Percentiles rank a stretch among this genome's conserved stretches.
These are phyloP conservation scores for Starmerella bacillaris DNA, from an alignment of 805 yeast species.

Conservation along the genomic window DNA sequence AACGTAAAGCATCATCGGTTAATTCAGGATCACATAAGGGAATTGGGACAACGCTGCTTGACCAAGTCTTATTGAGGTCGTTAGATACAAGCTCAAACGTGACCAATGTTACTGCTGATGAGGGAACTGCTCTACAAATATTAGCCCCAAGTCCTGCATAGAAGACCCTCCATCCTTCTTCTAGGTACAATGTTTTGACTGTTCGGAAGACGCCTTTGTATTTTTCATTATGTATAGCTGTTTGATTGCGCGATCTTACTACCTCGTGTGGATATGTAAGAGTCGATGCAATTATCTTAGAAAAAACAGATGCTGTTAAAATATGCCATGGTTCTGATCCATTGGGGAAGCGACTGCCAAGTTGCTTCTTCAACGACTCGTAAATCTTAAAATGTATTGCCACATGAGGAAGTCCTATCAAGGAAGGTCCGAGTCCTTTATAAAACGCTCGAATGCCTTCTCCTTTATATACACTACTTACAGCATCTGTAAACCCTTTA, in stretches of 20 bases:
- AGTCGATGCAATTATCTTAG: slow-evolving; percentile 77
- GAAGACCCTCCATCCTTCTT: slow-evolving; percentile 67
- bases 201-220: slow-evolving; percentile 24
- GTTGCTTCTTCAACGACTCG: slow-evolving; percentile 49
- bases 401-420: slow-evolving; percentile 79
- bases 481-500: slow-evolving; percentile 69
- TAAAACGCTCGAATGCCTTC: slow-evolving; percentile 76
- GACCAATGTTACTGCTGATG: slow-evolving; percentile 85
- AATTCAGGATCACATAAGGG: neutral
- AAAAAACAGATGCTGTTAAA: slow-evolving; percentile 51
- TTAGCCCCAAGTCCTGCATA: slow-evolving; percentile 82
- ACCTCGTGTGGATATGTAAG: slow-evolving; percentile 94
- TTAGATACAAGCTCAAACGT: slow-evolving; percentile 46
- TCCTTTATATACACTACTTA: slow-evolving; percentile 50
- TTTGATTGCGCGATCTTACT: slow-evolving; percentile 76
- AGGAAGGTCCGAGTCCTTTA: slow-evolving; percentile 76
- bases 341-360: slow-evolving; percentile 23
- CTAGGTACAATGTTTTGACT: slow-evolving; percentile 28
- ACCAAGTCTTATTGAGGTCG: slow-evolving; percentile 2
- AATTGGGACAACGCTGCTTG: too few relatives aligned
- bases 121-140: slow-evolving; percentile 79
- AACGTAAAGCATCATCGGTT: too few relatives aligned
- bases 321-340: slow-evolving; percentile 26
- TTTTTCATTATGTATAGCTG: slow-evolving; percentile 19
- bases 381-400: slow-evolving; percentile 93